Conservation (phyloP, 805 yeast genomes). For the Sugiyamaella boreocaroliniensis region DNA sequence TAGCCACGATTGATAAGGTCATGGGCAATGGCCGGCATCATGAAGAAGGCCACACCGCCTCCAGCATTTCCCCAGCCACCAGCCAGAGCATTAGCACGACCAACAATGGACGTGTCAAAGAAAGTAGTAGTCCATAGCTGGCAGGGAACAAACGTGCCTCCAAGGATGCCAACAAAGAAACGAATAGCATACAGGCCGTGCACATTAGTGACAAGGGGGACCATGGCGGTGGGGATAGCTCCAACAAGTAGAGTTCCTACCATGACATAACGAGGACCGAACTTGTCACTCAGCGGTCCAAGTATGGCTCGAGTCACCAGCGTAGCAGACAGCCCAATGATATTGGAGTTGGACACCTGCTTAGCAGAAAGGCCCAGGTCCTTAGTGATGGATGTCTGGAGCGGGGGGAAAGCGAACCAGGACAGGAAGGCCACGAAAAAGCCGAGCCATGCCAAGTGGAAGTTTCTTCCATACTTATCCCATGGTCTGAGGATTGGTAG, state of each 20-base stretch:
- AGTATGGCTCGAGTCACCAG: neutral
- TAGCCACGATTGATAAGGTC: constrained; percentile 1
- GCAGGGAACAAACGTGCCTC: constrained; percentile 8
- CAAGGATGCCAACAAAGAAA: constrained; percentile 3
- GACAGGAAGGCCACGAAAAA: constrained; percentile 6
- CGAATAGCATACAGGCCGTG: constrained; percentile 3
- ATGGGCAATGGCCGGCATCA: constrained; percentile 6
- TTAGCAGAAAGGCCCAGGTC: neutral
- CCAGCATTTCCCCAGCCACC: constrained; percentile 9
- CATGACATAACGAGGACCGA: constrained; percentile 5
- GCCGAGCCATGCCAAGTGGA: constrained; percentile 3
- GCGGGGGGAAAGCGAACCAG: constrained; percentile 6
- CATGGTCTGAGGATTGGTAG: neutral
- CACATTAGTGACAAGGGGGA: constrained; percentile 1
- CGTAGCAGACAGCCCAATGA: constrained; percentile 5
- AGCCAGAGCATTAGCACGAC: constrained; percentile 6
- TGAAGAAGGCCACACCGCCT: constrained; percentile 7
- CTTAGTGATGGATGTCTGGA: constrained; percentile 3
- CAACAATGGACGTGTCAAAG: constrained; percentile 6
- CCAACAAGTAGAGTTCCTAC: constrained; percentile 4
- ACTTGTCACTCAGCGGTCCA: constrained; percentile 4
- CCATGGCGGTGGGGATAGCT: constrained; percentile 4
- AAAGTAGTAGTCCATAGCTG: constrained; percentile 5
- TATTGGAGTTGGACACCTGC: constrained; percentile 6
- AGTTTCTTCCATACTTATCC: neutral